A percentile compares a stretch with the other conserved stretches of the same genome.
phyloP scores from a whole-genome alignment of 2,329 filamentous ascomycete species.

The Fusarium protoensiforme region DNA sequence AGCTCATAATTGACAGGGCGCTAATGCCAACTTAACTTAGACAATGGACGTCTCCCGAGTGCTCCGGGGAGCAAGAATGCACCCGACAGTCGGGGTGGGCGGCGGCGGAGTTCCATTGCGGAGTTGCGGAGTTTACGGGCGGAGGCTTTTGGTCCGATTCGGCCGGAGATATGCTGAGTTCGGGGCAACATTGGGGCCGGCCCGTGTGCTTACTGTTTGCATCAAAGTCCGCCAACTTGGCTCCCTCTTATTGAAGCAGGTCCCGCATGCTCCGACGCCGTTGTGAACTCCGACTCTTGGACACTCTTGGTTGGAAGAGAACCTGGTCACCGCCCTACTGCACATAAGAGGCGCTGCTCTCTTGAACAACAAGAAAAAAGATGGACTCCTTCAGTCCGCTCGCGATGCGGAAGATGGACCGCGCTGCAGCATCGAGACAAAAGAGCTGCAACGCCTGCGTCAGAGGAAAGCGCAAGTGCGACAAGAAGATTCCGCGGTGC shows the following conservation, averaged over 20 bases:
- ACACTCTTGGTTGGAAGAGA: slow-evolving; percentile 8
- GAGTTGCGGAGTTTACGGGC: slow-evolving; percentile 44
- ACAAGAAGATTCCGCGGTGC: slow-evolving; percentile 57
- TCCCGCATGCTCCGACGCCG: slow-evolving; percentile 22
- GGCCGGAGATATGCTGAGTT: background rate
- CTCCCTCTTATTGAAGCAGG: background rate
- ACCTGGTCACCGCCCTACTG: background rate
- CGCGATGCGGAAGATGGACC: slow-evolving; percentile 45
- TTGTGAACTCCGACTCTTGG: slow-evolving; percentile 19
- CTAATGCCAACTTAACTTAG: background rate
- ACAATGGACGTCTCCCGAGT: background rate
- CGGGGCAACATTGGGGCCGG: slow-evolving; percentile 35
- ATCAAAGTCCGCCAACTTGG: slow-evolving; percentile 18
- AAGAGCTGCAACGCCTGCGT: slow-evolving; percentile 63
- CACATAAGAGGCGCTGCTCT: slow-evolving; percentile 7
- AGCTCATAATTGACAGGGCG: background rate
- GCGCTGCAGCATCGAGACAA: slow-evolving; percentile 57
- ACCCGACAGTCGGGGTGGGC: background rate
- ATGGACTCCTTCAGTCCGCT: slow-evolving; percentile 43
- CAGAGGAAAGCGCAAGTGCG: slow-evolving; percentile 59
- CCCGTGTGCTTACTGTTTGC: slow-evolving; percentile 20
- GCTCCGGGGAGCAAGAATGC: background rate
- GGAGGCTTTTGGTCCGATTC: slow-evolving; percentile 19
- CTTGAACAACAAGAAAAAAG: background rate
- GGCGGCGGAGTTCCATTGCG: slow-evolving; percentile 41